phyloP scores from a whole-genome alignment of 1,139 yeast species.

The Yamadazyma aaseri region DNA sequence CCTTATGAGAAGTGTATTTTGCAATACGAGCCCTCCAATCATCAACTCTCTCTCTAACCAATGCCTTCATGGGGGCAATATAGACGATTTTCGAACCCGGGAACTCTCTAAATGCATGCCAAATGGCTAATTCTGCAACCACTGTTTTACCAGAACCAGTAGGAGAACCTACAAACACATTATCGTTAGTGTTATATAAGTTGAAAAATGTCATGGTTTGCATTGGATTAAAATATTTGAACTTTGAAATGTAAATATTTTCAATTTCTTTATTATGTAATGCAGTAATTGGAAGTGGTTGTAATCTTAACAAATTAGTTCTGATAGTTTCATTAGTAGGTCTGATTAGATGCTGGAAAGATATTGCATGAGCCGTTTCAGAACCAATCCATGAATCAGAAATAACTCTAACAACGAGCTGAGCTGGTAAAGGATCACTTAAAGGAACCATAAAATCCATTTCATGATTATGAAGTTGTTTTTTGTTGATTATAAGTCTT shows the following conservation, averaged over 20 bases:
- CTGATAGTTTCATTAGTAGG: constrained; percentile 86
- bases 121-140: constrained; percentile 94
- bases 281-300: constrained; percentile 85
- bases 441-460: constrained; percentile 92
- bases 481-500: constrained; percentile 65
- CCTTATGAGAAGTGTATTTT: constrained; percentile 57
- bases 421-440: constrained; percentile 85
- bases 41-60: constrained; percentile 93
- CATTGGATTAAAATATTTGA: constrained; percentile 95
- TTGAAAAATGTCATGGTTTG: constrained; percentile 97
- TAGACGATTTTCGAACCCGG: constrained; percentile 88
- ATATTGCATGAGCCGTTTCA: constrained; percentile 72
- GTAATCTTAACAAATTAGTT: constrained; percentile 74
- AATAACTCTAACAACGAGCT: constrained; percentile 71
- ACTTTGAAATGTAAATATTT: constrained; percentile 60
- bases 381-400: constrained; percentile 92
- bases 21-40: constrained; percentile 85
- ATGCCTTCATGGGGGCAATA: constrained; percentile 98
- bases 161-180: constrained; percentile 94
- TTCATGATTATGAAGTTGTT: constrained; percentile 62
- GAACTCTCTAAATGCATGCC: constrained; percentile 85
- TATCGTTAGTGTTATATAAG: constrained; percentile 72
- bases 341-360: constrained; percentile 85
- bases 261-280: constrained; percentile 70
- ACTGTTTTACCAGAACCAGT: constrained; percentile 98